Evolutionary conservation across 768 basidiomycete species (phyloP).

Genomic region (Suillus sp.): DNA sequence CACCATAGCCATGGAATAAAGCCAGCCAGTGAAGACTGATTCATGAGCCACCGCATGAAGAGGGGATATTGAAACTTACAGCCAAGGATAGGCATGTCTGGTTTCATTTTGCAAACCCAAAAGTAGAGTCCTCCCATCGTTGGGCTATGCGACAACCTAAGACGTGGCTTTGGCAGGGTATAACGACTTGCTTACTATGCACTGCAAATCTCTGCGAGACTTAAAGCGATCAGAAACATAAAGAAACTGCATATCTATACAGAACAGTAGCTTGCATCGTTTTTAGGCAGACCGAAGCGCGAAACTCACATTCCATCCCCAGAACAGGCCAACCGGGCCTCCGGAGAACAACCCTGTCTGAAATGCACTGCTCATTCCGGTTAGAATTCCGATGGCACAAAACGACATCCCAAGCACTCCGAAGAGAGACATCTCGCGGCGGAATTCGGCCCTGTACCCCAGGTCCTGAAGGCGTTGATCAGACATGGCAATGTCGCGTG

Average conservation of each 20-base stretch:
- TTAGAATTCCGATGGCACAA: conserved; percentile 61
- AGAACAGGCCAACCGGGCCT: conserved; percentile 58
- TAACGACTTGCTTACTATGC: conserved; percentile 44
- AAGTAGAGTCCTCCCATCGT: conserved; percentile 64
- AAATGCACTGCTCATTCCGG: conserved; percentile 62
- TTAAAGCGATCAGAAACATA: conserved; percentile 58
- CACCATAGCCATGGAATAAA: conserved; percentile 61
- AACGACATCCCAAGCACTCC: conserved; percentile 62
- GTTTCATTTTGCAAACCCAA: conserved; percentile 66
- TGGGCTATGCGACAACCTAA: conserved; percentile 36
- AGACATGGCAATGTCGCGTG: conserved; percentile 16
- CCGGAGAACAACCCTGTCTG: conserved; percentile 61
- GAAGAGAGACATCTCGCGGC: conserved; percentile 58
- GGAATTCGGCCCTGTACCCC: conserved; percentile 57
- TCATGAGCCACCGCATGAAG: neutral
- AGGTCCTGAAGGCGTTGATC: conserved; percentile 51
- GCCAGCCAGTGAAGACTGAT: conserved; percentile 51
- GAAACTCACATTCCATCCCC: conserved; percentile 59
- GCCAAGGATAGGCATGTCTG: conserved; percentile 51
- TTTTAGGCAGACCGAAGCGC: neutral
- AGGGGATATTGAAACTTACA: conserved; percentile 38
- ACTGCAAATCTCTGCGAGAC: conserved; percentile 60
- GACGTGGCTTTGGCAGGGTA: neutral
- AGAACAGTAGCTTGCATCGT: neutral
- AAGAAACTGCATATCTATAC: conserved; percentile 54